A percentile compares a stretch with the other conserved stretches of the same genome.
Conservation (phyloP, 495 filamentous ascomycete species). For the Lasiosphaeris hirsuta region DNA sequence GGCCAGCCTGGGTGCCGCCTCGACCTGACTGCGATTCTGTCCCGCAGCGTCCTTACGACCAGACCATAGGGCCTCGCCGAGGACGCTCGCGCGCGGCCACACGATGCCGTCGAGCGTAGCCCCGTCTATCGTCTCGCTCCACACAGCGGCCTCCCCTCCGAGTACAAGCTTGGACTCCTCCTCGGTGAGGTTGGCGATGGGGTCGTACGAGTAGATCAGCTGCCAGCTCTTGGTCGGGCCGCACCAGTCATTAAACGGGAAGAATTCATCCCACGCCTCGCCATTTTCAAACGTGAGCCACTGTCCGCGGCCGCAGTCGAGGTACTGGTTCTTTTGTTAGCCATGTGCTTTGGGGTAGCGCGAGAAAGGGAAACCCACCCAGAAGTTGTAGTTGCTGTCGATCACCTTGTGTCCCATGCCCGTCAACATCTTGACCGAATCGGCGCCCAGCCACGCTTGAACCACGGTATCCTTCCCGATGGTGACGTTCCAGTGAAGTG, state of each 20-base stretch:
- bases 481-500: constrained; percentile 69
- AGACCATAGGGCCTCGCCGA: constrained; percentile 74
- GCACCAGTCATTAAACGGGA: constrained; percentile 76
- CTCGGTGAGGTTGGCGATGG: constrained; percentile 54
- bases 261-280: constrained; percentile 42
- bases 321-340: constrained; percentile 50
- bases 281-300: constrained; percentile 65
- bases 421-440: constrained; percentile 51
- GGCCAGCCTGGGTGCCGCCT: constrained; percentile 60
- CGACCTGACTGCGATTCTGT: constrained; percentile 60
- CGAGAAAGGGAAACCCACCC: constrained; percentile 43
- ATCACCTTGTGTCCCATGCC: constrained; percentile 63
- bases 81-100: constrained; percentile 72
- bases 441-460: constrained; percentile 67
- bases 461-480: constrained; percentile 61
- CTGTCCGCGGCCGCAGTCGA: constrained; percentile 76
- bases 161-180: constrained; percentile 61
- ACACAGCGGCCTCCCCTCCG: constrained; percentile 73
- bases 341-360: background rate
- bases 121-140: constrained; percentile 74
- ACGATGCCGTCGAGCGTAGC: constrained; percentile 64
- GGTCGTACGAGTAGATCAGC: constrained; percentile 74
- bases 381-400: constrained; percentile 71
- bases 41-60: constrained; percentile 59
- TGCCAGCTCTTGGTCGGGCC: constrained; percentile 70